Base-by-base conservation (phyloP, 306 rosid genomes). In the Fragaria vesca region DNA sequence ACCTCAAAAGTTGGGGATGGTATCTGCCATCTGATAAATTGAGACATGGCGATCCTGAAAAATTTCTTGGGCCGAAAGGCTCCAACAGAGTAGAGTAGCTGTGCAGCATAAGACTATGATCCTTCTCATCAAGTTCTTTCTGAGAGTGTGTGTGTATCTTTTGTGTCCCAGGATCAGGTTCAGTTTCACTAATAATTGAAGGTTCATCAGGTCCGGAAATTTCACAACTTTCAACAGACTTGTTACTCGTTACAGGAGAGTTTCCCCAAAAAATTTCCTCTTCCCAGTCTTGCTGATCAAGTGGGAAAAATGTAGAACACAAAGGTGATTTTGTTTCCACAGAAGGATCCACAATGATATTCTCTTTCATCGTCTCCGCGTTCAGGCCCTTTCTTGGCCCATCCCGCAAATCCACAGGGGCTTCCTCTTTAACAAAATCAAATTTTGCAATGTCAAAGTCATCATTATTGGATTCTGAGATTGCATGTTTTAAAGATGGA, bases 201-300 rank as follows among this genome's bases (percentile, higher is more conserved):
- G 78, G 86, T 48, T 89, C 94, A n/a, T 82, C 89, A 76, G 84
- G 79, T 76, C 90, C 89, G 36, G 90, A 89, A 87, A 86, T 76
- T 77, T 94, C 91, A 86, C 73, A 82, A 81, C 93, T 89, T 57
- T 83, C 90, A 26, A 70, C 79, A 78, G 81, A 79, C 66, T 74
- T 81, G 58, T 82, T 82, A 85, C 87, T 87, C 20, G 71, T 75
- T 40, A 82, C 78, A 62, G 96, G 96, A 78, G 98, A 92, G 81
- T 90, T 85, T 50, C 89, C 98, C 98, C 98, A 95, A 71, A 83
- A 67, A 82, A 95, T 95, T 69, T 81, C 85, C 71, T 87, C 91
- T 84, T 95, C 98, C 98, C 98, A 95, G 71, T 91, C 90, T 81
- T 82, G 92, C 81, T 89, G 98, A 89, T 95, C 97, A 75, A 91